Conservation (phyloP, 352 stramenopile genomes). For the Pythium sp. region DNA sequence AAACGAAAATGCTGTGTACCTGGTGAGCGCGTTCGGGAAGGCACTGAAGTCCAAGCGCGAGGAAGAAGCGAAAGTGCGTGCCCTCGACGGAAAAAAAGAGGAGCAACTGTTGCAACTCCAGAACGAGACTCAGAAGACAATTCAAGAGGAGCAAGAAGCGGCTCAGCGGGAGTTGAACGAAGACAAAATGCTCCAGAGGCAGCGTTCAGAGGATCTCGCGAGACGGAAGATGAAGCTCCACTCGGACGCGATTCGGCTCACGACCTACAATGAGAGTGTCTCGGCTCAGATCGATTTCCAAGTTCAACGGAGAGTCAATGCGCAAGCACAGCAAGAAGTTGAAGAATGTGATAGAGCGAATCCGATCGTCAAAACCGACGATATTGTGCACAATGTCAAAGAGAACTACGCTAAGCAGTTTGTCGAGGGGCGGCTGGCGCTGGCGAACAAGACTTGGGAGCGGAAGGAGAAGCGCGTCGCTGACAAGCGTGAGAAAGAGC, state of each 20-base stretch:
- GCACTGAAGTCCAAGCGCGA: slow-evolving; percentile 28
- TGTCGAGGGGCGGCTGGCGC: slow-evolving; percentile 46
- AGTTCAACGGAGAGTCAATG: slow-evolving; percentile 44
- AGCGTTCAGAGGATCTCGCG: slow-evolving; percentile 35
- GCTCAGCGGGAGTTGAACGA: slow-evolving; percentile 30
- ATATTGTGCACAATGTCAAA: slow-evolving; percentile 39
- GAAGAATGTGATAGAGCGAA: not conserved
- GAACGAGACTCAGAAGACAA: slow-evolving; percentile 38
- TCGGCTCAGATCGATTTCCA: slow-evolving; percentile 69
- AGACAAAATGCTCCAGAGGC: slow-evolving; percentile 29
- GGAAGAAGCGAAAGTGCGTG: slow-evolving; percentile 33
- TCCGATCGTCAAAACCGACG: slow-evolving; percentile 9
- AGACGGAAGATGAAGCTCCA: slow-evolving; percentile 43
- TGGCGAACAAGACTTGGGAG: slow-evolving; percentile 73
- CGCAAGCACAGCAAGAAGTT: slow-evolving; percentile 20
- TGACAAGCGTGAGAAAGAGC: slow-evolving; percentile 41
- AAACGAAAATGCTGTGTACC: slow-evolving; percentile 45
- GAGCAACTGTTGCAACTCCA: slow-evolving; percentile 40
- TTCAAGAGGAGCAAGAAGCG: slow-evolving; percentile 33
- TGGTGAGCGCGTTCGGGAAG: slow-evolving; percentile 42
- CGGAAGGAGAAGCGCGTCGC: slow-evolving; percentile 49
- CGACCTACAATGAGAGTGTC: slow-evolving; percentile 68
- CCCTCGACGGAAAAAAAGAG: slow-evolving; percentile 31
- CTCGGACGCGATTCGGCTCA: slow-evolving; percentile 48
- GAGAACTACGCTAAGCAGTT: slow-evolving; percentile 53